Evolutionary conservation across 208 protist genomes (phyloP).

Genomic region (Wallacemonas sp.): DNA sequence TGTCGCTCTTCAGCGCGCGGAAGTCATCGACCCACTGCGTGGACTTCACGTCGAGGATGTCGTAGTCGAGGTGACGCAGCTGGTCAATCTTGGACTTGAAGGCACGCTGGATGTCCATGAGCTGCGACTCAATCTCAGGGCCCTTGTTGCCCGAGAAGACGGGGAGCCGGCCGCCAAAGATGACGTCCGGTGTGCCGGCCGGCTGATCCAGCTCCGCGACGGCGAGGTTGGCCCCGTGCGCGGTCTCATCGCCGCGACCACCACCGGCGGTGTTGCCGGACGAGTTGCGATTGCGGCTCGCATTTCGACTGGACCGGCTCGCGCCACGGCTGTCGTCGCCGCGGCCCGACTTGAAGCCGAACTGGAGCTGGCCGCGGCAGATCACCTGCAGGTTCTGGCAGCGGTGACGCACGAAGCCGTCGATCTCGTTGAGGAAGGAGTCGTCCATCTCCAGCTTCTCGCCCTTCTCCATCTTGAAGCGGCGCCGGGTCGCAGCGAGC

Average conservation of each 20-base stretch:
- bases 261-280: conserved; percentile 20
- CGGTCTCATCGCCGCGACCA: conserved; percentile 24
- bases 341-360: conserved; percentile 81
- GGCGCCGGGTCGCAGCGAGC: conserved; percentile 77
- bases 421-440: conserved; percentile 96
- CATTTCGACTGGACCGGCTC: conserved; percentile 15
- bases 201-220: conserved; percentile 71
- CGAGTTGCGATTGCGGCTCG: conserved; percentile 26
- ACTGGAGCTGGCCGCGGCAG: conserved; percentile 97
- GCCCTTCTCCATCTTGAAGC: conserved; percentile 79
- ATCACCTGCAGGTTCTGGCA: conserved; percentile 97
- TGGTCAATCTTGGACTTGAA: conserved; percentile 93
- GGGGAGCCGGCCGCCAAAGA: conserved; percentile 83
- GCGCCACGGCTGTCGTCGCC: conserved; percentile 19
- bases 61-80: conserved; percentile 92
- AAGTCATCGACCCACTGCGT: conserved; percentile 98
- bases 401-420: conserved; percentile 97
- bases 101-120: conserved; percentile 95
- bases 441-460: conserved; percentile 93
- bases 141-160: conserved; percentile 95
- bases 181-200: conserved; percentile 27
- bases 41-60: conserved; percentile 97
- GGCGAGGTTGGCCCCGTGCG: conserved; percentile 41
- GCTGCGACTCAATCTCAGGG: conserved; percentile 93
- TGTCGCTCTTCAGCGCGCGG: conserved; percentile 94